A percentile compares a stretch with the other conserved stretches of the same genome.
Evolutionary conservation across 2,329 filamentous ascomycete species (phyloP).

Genomic region (Nothophoma quercina): DNA sequence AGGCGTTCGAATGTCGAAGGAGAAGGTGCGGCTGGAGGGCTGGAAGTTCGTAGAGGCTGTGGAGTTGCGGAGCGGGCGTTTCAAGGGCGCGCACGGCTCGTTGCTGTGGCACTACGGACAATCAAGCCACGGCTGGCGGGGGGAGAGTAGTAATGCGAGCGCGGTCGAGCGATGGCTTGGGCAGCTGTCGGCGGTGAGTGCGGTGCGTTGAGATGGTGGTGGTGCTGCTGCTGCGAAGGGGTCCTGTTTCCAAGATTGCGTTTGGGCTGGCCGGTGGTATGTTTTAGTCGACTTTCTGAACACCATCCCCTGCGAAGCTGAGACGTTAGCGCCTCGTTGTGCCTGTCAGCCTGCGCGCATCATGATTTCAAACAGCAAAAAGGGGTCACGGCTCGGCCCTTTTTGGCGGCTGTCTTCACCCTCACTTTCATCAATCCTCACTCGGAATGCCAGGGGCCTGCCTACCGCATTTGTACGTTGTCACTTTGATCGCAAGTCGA

Average conservation of each 20-base stretch:
- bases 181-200: constrained; percentile 6
- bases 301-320: constrained; percentile 16
- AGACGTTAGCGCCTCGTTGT: constrained; percentile 17
- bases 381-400: constrained; percentile 18
- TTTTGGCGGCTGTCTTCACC: neutral
- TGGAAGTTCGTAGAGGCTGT: constrained; percentile 9
- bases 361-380: constrained; percentile 8
- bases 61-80: constrained; percentile 14
- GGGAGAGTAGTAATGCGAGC: constrained; percentile 3
- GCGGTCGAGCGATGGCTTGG: neutral
- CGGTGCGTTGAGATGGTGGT: constrained; percentile 3
- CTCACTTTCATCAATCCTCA: too few relatives aligned
- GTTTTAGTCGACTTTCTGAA: constrained; percentile 7
- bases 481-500: neutral
- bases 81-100: constrained; percentile 18
- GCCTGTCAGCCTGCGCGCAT: constrained; percentile 17
- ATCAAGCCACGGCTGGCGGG: constrained; percentile 12
- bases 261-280: constrained; percentile 5
- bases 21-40: constrained; percentile 15
- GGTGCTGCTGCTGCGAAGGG: constrained; percentile 4
- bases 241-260: constrained; percentile 9
- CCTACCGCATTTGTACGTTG: neutral
- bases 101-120: constrained; percentile 5
- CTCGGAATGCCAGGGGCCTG: too few relatives aligned
- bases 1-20: neutral